Evolutionary conservation across 768 basidiomycete genomes (phyloP), one percentile per base, ranked within the genome.

Genomic region (Suillus sp.): DNA sequence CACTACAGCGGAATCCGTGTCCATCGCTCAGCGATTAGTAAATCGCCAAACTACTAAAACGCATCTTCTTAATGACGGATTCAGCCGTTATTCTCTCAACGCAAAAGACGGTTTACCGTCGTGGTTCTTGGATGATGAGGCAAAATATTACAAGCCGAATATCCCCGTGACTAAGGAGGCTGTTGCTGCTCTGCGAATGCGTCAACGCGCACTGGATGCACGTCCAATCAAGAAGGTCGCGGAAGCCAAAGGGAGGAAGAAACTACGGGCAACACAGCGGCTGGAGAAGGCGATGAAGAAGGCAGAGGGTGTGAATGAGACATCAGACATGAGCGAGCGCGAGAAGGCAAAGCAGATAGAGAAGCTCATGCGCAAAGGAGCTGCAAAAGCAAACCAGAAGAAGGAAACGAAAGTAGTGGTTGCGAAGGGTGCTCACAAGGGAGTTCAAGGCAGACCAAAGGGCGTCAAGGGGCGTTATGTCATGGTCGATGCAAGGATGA

Each of bases 151-250:
- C 84, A 96, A 94, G 74, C 78, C 92, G 59, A 99, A 99, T 74
- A 81, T 99, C 53, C 97, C 97, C n/a, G 83, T 98, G 61, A 98
- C 96, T 0, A 99, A 96, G 75, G 97, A 99, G 74, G 97, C 97
- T 11, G 81, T 99, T 62, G 83, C 84, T 56, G 88, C 87, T 11
- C 81, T 99, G 35, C 88, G 92, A 35, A 92, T 91, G 25, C 94
- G 92, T 76, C 92, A 96, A 77, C 90, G 96, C 14, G 93, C 95
- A 16, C 81, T 99, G 56, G 95, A 99, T 73, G 95, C 96, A 1
- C 87, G 97, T 30, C 97, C 97, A 20, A 99, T 99, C 79, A 99
- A 97, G 80, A 99, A 99, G 81, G 86, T 99, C 8, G 97, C 96
- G 10, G 97, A 99, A 78, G 97, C 97, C 16, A 99, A 99, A 76